Conservation (phyloP, 805 yeast species). For the Yamadazyma insecticola region DNA sequence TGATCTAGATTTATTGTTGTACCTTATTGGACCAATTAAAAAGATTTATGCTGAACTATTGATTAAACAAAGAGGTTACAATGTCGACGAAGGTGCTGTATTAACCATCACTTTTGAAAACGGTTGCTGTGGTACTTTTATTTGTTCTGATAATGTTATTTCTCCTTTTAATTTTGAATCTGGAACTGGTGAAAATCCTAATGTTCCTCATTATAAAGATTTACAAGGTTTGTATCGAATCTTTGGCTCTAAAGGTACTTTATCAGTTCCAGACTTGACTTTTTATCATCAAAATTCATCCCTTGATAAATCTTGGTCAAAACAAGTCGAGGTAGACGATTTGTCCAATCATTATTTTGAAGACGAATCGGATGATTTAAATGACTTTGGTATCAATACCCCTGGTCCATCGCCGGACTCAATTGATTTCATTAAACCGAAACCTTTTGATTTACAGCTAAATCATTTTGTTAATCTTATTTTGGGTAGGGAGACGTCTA, state of each 20-base stretch:
- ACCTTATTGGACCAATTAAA: slow-evolving; percentile 34
- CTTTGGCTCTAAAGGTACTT: slow-evolving; percentile 35
- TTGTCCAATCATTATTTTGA: slow-evolving; percentile 1
- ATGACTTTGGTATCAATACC: slow-evolving; percentile 4
- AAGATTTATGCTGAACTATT: slow-evolving; percentile 34
- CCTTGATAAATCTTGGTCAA: slow-evolving; percentile 27
- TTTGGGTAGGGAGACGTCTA: slow-evolving; percentile 15
- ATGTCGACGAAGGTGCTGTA: slow-evolving; percentile 38
- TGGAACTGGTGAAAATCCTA: slow-evolving; percentile 39
- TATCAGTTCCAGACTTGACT: slow-evolving; percentile 33
- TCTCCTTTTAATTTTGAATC: slow-evolving; percentile 36
- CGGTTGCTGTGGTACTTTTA: slow-evolving; percentile 33
- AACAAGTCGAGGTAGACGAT: slow-evolving; percentile 13
- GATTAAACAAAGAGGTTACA: slow-evolving; percentile 23
- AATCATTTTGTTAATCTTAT: slow-evolving; percentile 15
- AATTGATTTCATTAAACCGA: slow-evolving; percentile 2
- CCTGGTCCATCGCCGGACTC: slow-evolving; percentile 7
- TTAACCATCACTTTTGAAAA: slow-evolving; percentile 25
- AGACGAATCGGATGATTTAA: slow-evolving; percentile 1
- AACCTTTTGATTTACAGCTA: background rate
- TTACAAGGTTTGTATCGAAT: slow-evolving; percentile 31
- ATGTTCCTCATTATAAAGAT: slow-evolving; percentile 24
- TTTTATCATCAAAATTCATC: no score
- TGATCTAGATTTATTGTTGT: slow-evolving; percentile 35
- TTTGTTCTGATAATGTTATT: slow-evolving; percentile 33